Evolutionary conservation across 1,284 basidiomycete genomes (phyloP), one percentile per base, ranked within the genome.

Genomic region (Gastroboletus turbinatus): DNA sequence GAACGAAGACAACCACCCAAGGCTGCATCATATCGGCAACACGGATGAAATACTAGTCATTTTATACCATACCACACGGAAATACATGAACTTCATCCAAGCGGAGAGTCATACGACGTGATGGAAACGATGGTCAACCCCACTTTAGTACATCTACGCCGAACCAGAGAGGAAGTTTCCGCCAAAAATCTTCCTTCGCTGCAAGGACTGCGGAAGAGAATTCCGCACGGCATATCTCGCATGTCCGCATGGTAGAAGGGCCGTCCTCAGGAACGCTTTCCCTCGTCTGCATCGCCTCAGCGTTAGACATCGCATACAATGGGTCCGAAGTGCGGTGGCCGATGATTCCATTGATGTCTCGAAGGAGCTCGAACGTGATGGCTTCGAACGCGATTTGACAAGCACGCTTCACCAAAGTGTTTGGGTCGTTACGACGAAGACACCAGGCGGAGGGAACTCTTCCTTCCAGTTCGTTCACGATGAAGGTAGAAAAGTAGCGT

Each of bases 371-470:
- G 62, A 86, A 86, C 4, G 83, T 87, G 58, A 87, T 80, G 21
- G 79, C 78, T 66, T 90, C 87, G 63, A 88, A 89, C 4, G 84
- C 84, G 32, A 82, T 76, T 66, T 85, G 84, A 67, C 87, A 90
- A 23, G 78, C 71, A 36, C 82, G 80, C 60, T 77, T 77, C 23
- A 68, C 71, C 23, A 74, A 60, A 0, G 73, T 70, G 57, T 81
- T 75, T 10, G 71, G 55, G 32, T 83, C 78, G 62, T 76, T 72
- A 21, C 74, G 73, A 63, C 82, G 75, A 13, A 78, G 59, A 67
- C 87, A 89, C 52, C 66, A 69, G 11, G 69, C 46, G 8, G 82
- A 80, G 7, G 83, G 74, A 27, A 75, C 64, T 51, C 87, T 76
- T 45, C 83, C 82, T 71, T 90, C 87, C 33, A 89, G 76, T 55